A percentile compares a stretch with the other conserved stretches of the same genome.
These are phyloP conservation scores for Penicillium sp. DNA, from an alignment of 2,329 filamentous ascomycete species.

Conservation along the genomic window DNA sequence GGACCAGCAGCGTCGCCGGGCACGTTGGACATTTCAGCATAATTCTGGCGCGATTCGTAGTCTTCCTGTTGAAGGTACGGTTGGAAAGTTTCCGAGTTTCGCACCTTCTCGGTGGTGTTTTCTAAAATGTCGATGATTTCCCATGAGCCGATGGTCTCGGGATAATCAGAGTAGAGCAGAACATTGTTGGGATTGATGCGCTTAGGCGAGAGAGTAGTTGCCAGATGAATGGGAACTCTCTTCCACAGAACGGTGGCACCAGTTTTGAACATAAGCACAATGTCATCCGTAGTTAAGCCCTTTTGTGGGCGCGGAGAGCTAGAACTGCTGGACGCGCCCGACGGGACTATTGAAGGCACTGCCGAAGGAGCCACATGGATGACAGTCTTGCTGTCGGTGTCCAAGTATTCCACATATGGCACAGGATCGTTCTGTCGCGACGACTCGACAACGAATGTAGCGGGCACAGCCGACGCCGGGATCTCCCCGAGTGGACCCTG, in stretches of 20 bases:
- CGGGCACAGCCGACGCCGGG: conserved; percentile 1
- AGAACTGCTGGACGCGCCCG: not conserved
- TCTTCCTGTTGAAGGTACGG: conserved; percentile 22
- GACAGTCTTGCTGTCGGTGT: not conserved
- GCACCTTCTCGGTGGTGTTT: conserved; percentile 19
- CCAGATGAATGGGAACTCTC: conserved; percentile 26
- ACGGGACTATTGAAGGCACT: conserved; percentile 1
- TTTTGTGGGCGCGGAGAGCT: conserved; percentile 2
- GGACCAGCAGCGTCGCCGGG: conserved; percentile 19
- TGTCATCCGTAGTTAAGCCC: conserved; percentile 7
- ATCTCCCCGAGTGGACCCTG: conserved; percentile 11
- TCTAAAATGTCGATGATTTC: conserved; percentile 25
- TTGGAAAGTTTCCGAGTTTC: conserved; percentile 14
- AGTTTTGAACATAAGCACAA: conserved; percentile 24
- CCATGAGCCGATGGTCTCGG: conserved; percentile 23
- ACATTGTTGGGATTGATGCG: conserved; percentile 24
- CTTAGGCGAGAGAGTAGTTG: conserved; percentile 22
- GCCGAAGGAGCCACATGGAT: conserved; percentile 8
- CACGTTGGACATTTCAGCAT: conserved; percentile 21
- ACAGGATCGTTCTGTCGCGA: not conserved
- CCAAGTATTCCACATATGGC: not conserved
- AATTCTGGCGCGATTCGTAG: conserved; percentile 24
- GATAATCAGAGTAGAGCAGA: conserved; percentile 25
- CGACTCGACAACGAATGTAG: conserved; percentile 5
- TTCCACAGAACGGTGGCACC: conserved; percentile 27